Evolutionary conservation across 2,329 filamentous ascomycete species (phyloP).

Genomic region (Botryotinia calthae): DNA sequence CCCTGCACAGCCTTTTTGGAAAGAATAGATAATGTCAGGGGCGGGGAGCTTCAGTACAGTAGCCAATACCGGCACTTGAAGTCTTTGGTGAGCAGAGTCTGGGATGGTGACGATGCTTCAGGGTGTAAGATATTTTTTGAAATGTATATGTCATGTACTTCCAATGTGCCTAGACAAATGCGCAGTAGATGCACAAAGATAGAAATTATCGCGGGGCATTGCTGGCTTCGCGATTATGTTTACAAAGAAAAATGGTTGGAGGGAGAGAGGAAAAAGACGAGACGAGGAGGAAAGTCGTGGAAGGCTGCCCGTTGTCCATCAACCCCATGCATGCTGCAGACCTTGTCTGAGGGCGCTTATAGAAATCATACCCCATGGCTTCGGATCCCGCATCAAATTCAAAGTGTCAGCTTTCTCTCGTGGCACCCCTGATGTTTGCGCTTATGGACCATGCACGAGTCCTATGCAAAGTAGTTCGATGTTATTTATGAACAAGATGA

Average conservation of each 20-base stretch:
- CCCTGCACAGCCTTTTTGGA: slow-evolving; percentile 38
- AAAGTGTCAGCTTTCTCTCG: slow-evolving; percentile 21
- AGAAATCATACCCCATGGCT: slow-evolving; percentile 19
- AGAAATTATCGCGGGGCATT: slow-evolving; percentile 38
- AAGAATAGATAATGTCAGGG: slow-evolving; percentile 31
- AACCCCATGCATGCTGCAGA: slow-evolving; percentile 19
- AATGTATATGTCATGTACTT: slow-evolving; percentile 30
- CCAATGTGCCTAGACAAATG: slow-evolving; percentile 27
- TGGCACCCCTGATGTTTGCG: slow-evolving; percentile 23
- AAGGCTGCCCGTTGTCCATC: slow-evolving; percentile 21
- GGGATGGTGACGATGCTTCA: slow-evolving; percentile 22
- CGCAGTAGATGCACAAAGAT: slow-evolving; percentile 37
- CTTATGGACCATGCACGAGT: slow-evolving; percentile 18
- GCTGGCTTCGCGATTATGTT: slow-evolving; percentile 32
- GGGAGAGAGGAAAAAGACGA: slow-evolving; percentile 14
- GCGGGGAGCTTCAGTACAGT: slow-evolving; percentile 33
- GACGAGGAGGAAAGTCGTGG: slow-evolving; percentile 7
- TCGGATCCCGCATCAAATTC: slow-evolving; percentile 19
- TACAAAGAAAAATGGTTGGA: slow-evolving; percentile 27
- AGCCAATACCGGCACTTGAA: slow-evolving; percentile 30
- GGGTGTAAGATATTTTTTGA: slow-evolving; percentile 26
- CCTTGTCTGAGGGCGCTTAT: slow-evolving; percentile 24
- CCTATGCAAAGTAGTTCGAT: slow-evolving; percentile 10
- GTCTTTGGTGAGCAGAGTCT: slow-evolving; percentile 22
- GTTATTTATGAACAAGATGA: slow-evolving; percentile 22